These are phyloP conservation scores for Hemileccinum rubropunctum DNA, from an alignment of 768 basidiomycete genomes.

Conservation along the genomic window DNA sequence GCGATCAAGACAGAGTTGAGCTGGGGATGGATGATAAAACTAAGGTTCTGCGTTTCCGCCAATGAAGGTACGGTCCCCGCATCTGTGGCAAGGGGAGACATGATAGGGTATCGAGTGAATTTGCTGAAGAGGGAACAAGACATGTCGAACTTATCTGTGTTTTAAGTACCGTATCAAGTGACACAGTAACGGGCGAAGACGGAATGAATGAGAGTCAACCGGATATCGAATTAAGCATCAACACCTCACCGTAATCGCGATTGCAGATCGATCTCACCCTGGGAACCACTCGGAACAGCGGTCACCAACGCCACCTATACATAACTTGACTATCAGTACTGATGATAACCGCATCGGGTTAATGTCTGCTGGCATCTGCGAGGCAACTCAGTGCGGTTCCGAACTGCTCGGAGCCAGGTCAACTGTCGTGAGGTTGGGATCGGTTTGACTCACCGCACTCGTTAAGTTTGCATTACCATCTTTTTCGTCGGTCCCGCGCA, in stretches of 20 bases:
- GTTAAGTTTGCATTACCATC: too few species aligned
- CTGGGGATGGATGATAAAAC: conserved; percentile 6
- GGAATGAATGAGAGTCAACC: not conserved
- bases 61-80: not conserved
- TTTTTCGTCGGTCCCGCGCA: too few species aligned
- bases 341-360: too few species aligned
- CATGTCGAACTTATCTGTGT: not conserved
- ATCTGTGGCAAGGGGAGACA: conserved; percentile 3
- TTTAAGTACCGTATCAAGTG: not conserved
- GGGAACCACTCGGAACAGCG: not conserved
- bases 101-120: not conserved
- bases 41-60: not conserved
- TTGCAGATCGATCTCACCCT: not conserved
- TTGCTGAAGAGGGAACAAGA: not conserved
- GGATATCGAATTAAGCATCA: not conserved
- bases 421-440: too few species aligned
- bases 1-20: conserved; percentile 22
- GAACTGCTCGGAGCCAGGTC: too few species aligned
- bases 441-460: too few species aligned
- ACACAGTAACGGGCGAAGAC: not conserved
- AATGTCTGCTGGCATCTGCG: too few species aligned
- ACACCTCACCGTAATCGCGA: not conserved
- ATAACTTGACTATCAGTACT: not conserved
- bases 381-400: too few species aligned
- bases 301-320: not conserved